A percentile compares a stretch with the other conserved stretches of the same genome.
phyloP scores from a whole-genome alignment of 2,329 filamentous ascomycete species.

The Geosmithia morbida region DNA sequence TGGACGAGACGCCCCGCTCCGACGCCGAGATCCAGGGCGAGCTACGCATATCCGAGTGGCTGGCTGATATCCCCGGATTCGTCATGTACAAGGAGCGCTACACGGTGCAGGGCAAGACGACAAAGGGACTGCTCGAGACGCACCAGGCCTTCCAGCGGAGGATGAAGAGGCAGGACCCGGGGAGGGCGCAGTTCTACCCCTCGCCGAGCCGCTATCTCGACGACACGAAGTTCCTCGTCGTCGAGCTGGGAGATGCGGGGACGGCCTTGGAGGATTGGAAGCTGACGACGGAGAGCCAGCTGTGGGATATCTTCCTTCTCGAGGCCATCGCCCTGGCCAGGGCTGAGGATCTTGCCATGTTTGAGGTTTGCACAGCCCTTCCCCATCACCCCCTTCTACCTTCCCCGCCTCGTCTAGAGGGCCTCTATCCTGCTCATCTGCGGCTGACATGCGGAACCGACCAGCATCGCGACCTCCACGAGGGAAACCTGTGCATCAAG shows the following conservation, averaged over 20 bases:
- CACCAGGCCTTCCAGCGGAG: constrained; percentile 41
- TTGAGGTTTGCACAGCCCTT: constrained; percentile 33
- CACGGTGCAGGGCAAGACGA: constrained; percentile 40
- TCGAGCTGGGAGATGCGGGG: constrained; percentile 50
- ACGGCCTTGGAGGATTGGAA: constrained; percentile 42
- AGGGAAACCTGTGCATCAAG: constrained; percentile 48
- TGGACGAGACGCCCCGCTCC: constrained; percentile 43
- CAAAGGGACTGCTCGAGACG: constrained; percentile 40
- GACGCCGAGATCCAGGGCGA: constrained; percentile 42
- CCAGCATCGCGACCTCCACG: constrained; percentile 52
- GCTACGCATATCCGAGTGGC: constrained; percentile 46
- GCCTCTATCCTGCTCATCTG: too few relatives aligned
- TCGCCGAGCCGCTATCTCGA: constrained; percentile 45
- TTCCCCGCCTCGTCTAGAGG: neutral
- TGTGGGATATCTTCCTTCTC: constrained; percentile 51
- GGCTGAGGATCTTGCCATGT: constrained; percentile 41
- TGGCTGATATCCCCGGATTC: constrained; percentile 50
- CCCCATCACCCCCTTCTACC: too few relatives aligned
- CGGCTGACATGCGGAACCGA: constrained; percentile 5
- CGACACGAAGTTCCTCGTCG: constrained; percentile 42
- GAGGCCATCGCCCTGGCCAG: constrained; percentile 44
- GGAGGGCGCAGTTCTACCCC: constrained; percentile 44
- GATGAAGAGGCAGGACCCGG: constrained; percentile 39
- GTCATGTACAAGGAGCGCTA: constrained; percentile 53
- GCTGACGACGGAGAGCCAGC: constrained; percentile 30